phyloP scores from a whole-genome alignment of 768 basidiomycete genomes.

The Collybiopsis confluens region DNA sequence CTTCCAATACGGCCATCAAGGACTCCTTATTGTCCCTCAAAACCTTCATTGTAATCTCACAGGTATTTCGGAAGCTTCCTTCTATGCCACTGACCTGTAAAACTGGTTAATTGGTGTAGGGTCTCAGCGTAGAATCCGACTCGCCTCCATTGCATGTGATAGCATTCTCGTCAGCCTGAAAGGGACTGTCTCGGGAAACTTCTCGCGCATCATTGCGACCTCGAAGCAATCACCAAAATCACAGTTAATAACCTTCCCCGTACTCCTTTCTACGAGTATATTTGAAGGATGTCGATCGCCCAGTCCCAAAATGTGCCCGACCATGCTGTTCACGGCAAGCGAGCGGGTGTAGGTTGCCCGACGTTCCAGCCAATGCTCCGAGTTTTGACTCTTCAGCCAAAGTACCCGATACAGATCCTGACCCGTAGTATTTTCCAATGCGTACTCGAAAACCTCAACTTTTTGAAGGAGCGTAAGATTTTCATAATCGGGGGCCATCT shows the following conservation, averaged over 20 bases:
- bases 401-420: conserved; percentile 96
- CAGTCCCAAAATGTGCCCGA: conserved; percentile 93
- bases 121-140: conserved; percentile 13
- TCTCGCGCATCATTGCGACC: conserved; percentile 95
- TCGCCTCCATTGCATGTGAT: conserved; percentile 97
- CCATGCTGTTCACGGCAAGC: conserved; percentile 96
- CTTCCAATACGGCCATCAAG: conserved; percentile 97
- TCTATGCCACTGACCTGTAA: conserved; percentile 92
- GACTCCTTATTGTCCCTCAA: conserved; percentile 96
- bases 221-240: conserved; percentile 99
- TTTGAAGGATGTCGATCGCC: conserved; percentile 99
- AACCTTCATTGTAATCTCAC: conserved; percentile 97
- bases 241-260: conserved; percentile 94
- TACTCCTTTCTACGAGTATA: conserved; percentile 83
- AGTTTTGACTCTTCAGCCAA: conserved; percentile 93
- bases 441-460: conserved; percentile 98
- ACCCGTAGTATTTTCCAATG: conserved; percentile 95
- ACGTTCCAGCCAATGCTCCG: conserved; percentile 97
- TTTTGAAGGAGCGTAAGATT: conserved; percentile 91
- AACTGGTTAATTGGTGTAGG: conserved; percentile 8
- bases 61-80: conserved; percentile 92
- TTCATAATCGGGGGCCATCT: conserved; percentile 99
- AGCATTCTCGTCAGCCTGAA: conserved; percentile 98
- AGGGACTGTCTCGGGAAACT: conserved; percentile 98
- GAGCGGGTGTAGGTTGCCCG: conserved; percentile 95